Conservation (phyloP, 345 rosid species). For the Hypericum androsaemum region DNA sequence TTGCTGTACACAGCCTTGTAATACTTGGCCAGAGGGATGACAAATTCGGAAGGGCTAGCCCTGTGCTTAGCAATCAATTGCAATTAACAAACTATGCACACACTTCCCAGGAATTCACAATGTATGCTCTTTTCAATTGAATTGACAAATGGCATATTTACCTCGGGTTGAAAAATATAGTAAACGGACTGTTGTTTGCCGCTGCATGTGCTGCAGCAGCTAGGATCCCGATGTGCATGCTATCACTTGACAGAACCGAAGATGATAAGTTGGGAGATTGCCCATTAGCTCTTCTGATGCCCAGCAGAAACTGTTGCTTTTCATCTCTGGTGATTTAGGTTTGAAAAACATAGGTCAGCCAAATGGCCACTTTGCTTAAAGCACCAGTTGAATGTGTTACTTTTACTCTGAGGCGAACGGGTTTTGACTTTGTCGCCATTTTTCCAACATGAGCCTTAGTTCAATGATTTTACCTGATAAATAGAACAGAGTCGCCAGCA, state of each 20-base stretch:
- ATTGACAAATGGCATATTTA: slow-evolving; percentile 10
- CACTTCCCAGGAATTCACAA: not conserved
- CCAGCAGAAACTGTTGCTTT: slow-evolving; percentile 74
- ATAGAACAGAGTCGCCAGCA: slow-evolving; percentile 79
- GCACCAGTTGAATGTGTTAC: no score
- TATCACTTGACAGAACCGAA: slow-evolving; percentile 87
- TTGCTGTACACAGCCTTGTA: slow-evolving; percentile 62
- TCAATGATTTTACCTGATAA: slow-evolving; percentile 45
- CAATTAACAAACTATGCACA: not conserved
- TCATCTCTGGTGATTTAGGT: slow-evolving; percentile 56
- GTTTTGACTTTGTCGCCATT: not conserved
- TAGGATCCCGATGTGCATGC: slow-evolving; percentile 94
- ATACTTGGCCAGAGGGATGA: slow-evolving; percentile 87
- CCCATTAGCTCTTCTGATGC: slow-evolving; percentile 72
- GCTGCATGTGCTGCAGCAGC: slow-evolving; percentile 99
- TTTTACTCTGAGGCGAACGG: not conserved
- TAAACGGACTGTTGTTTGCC: slow-evolving; percentile 84
- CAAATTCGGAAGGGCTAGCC: slow-evolving; percentile 92
- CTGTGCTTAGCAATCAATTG: slow-evolving; percentile 21
- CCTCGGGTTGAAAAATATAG: slow-evolving; percentile 90
- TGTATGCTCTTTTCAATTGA: not conserved
- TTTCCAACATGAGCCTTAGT: slow-evolving; percentile 8
- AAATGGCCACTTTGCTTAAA: not conserved
- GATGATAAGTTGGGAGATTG: slow-evolving; percentile 78
- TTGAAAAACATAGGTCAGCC: not conserved